phyloP scores from a whole-genome alignment of 148 eudicot genomes.

The Persicaria tinctoria region DNA sequence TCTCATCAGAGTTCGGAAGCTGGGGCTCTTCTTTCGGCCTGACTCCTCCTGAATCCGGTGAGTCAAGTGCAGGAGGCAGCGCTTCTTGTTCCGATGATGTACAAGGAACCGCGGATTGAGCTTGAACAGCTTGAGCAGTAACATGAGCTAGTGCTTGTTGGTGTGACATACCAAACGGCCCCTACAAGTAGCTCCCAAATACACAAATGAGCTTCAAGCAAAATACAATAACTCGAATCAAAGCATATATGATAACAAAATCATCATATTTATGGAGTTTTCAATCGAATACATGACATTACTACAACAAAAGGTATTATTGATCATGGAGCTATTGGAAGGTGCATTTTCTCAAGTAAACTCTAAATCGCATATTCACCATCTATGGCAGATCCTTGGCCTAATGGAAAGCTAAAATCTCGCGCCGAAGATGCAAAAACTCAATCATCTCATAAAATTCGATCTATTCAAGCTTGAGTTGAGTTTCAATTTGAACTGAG shows the following conservation, averaged over 20 bases:
- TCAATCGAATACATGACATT: background rate
- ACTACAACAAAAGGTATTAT: background rate
- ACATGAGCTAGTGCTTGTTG: conserved; percentile 67
- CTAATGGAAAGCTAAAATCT: background rate
- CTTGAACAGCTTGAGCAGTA: conserved; percentile 46
- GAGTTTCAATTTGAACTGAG: too few species aligned
- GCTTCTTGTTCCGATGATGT: conserved; percentile 24
- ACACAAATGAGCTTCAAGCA: background rate
- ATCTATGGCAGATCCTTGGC: background rate
- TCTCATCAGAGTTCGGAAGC: background rate
- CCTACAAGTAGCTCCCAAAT: conserved; percentile 33
- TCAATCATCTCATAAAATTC: background rate
- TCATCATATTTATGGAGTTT: background rate
- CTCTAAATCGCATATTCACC: background rate
- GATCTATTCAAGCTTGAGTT: too few species aligned
- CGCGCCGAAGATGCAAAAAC: background rate
- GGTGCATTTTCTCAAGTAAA: background rate
- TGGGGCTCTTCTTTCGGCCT: conserved; percentile 28
- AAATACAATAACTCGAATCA: background rate
- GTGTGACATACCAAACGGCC: conserved; percentile 58
- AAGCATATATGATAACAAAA: background rate
- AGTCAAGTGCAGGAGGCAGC: conserved; percentile 25
- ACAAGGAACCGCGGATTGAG: conserved; percentile 28
- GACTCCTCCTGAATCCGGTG: background rate
- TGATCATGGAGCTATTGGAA: background rate